Percentiles rank a stretch among this genome's conserved stretches.
Evolutionary conservation across 2,329 filamentous ascomycete species (phyloP).

Genomic region (Fusarium armeniacum): DNA sequence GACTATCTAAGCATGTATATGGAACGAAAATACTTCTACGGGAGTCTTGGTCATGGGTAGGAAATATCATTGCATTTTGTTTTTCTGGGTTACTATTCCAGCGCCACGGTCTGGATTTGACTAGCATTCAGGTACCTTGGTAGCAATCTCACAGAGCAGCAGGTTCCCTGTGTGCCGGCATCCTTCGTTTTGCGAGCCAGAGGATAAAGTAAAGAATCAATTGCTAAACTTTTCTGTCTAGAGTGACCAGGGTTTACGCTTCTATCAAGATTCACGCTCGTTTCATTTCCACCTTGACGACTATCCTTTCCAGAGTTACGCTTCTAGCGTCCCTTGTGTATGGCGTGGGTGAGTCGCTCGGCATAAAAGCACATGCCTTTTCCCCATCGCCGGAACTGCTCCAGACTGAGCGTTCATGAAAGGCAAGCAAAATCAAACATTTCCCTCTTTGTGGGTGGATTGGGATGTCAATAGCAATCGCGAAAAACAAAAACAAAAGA

Average conservation of each 20-base stretch:
- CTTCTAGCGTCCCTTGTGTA: slow-evolving; percentile 49
- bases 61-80: slow-evolving; percentile 48
- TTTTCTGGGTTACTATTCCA: slow-evolving; percentile 24
- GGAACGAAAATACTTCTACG: slow-evolving; percentile 43
- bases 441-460: background rate
- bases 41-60: slow-evolving; percentile 49
- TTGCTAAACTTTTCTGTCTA: slow-evolving; percentile 12
- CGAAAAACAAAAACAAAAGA: background rate
- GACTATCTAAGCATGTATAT: slow-evolving; percentile 48
- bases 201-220: slow-evolving; percentile 6
- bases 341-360: slow-evolving; percentile 6
- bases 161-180: background rate
- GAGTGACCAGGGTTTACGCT: background rate
- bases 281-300: slow-evolving; percentile 2
- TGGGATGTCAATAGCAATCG: background rate
- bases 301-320: slow-evolving; percentile 44
- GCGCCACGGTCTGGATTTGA: background rate
- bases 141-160: background rate
- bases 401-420: background rate
- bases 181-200: background rate
- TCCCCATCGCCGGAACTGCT: background rate
- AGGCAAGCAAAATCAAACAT: background rate
- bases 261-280: background rate
- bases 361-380: slow-evolving; percentile 15
- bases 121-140: background rate